phyloP scores from a whole-genome alignment of 106 monocot genomes.

The Phalaenopsis equestris region DNA sequence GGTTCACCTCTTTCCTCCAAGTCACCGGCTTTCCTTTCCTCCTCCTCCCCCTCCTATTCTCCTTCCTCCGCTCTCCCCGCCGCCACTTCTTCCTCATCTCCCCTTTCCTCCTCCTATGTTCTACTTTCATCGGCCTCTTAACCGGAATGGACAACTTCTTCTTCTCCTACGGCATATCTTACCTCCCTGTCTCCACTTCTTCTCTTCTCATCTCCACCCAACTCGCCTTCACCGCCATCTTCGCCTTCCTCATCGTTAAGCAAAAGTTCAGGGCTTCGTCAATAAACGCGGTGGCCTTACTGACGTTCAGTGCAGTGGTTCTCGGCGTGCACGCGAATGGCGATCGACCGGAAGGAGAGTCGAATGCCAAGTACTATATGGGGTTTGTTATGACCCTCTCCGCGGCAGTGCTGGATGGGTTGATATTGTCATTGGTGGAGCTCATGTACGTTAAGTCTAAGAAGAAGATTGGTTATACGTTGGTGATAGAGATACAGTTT shows the following conservation, averaged over 20 bases:
- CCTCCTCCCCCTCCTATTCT: conserved; percentile 7
- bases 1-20: conserved; percentile 12
- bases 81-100: conserved; percentile 12
- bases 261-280: background rate
- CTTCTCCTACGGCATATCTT: conserved; percentile 8
- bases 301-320: conserved; percentile 1
- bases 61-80: background rate
- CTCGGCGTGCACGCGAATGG: conserved; percentile 4
- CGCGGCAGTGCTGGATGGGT: conserved; percentile 14
- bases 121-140: background rate
- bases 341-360: background rate
- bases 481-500: conserved; percentile 17
- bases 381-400: conserved; percentile 17
- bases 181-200: conserved; percentile 13
- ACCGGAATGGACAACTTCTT: conserved; percentile 7
- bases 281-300: conserved; percentile 3
- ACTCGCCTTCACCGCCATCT: conserved; percentile 7
- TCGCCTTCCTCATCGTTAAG: background rate
- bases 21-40: conserved; percentile 11
- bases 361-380: conserved; percentile 2
- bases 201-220: conserved; percentile 11
- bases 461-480: background rate
- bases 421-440: conserved; percentile 23
- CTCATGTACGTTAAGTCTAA: conserved; percentile 15
- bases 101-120: background rate